A percentile compares a stretch with the other conserved stretches of the same genome.
Evolutionary conservation across 768 basidiomycete genomes (phyloP).

Genomic region (Pulveroboletus sp.): DNA sequence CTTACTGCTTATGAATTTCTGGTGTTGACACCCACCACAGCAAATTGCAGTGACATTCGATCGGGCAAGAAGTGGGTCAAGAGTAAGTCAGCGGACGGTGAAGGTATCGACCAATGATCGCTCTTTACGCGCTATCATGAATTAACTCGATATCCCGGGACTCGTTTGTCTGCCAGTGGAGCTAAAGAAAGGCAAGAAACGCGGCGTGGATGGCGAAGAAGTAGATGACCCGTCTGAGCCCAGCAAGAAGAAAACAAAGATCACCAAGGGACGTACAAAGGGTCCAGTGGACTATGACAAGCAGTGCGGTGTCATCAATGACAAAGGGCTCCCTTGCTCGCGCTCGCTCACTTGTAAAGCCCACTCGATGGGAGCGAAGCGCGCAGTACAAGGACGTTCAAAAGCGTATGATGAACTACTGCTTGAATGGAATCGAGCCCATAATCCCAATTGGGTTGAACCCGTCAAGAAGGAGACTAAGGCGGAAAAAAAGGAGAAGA

Average conservation of each 20-base stretch:
- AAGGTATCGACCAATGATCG: conserved; percentile 32
- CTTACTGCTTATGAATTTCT: background rate
- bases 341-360: conserved; percentile 97
- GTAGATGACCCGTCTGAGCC: conserved; percentile 60
- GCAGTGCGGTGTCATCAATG: conserved; percentile 97
- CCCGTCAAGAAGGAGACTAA: conserved; percentile 84
- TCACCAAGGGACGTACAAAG: conserved; percentile 74
- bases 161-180: conserved; percentile 20
- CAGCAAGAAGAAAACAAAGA: conserved; percentile 77
- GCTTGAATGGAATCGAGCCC: conserved; percentile 84
- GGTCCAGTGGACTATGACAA: conserved; percentile 87
- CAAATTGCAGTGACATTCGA: conserved; percentile 57
- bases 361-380: conserved; percentile 95
- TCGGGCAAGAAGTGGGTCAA: conserved; percentile 52
- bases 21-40: conserved; percentile 32
- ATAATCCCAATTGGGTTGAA: conserved; percentile 86
- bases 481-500: conserved; percentile 81
- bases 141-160: conserved; percentile 1
- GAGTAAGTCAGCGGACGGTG: conserved; percentile 46
- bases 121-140: background rate
- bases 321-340: conserved; percentile 87
- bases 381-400: conserved; percentile 83
- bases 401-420: conserved; percentile 81
- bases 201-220: conserved; percentile 71
- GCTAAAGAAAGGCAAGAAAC: conserved; percentile 66